Base-by-base conservation (phyloP, 2,329 filamentous ascomycete genomes). In the Bertia moriformis region DNA sequence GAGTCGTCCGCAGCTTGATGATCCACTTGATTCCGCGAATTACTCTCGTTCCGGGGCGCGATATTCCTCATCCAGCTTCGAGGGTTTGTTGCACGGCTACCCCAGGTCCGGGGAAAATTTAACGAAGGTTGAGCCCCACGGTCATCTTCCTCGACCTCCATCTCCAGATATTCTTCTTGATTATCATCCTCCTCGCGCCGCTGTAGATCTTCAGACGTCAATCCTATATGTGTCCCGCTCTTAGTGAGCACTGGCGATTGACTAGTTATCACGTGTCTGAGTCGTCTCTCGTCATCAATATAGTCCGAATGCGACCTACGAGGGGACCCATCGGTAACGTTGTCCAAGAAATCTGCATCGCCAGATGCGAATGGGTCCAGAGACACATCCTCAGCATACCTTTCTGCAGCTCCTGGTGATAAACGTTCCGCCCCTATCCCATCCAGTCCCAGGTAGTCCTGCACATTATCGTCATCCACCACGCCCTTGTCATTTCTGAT, bases 151-250 rank as follows among this genome's bases (percentile, higher is more conserved):
- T 13, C 12, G 15, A 12, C 32, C 17, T 44, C 33, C 46, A 42
- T 40, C 45, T 46, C 12, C 40, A 36, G 10, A 50, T 38, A 14
- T 41, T 40, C 29, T 48, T 43, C 17, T 46, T 49, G 33, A 52
- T 46, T 39, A 37, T 45, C 47, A 19, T 53, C 47, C 38, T 53
- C 48, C 12, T 58, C 51, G 12, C 54, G 54, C 37, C 59, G 50
- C 40, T 55, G 56, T 33, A 62, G 43, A 39, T 57, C 54, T 14
- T 60, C 57, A 20, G 56, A 52, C 1, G 57, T 57, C 36, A 59
- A 43, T 4, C 47, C 45, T 14, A 46, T 43, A 38, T 45, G 50
- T 3, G 41, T 43, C 3, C 54, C 55, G 10, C 15, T 13, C 12
- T 35, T 35, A 7, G 10, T 14, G 12, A 35, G 15, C 12, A 35